A percentile compares a stretch with the other conserved stretches of the same genome.
These are phyloP conservation scores for Tubosaeta sp. DNA, from an alignment of 768 basidiomycete species.

Conservation along the genomic window DNA sequence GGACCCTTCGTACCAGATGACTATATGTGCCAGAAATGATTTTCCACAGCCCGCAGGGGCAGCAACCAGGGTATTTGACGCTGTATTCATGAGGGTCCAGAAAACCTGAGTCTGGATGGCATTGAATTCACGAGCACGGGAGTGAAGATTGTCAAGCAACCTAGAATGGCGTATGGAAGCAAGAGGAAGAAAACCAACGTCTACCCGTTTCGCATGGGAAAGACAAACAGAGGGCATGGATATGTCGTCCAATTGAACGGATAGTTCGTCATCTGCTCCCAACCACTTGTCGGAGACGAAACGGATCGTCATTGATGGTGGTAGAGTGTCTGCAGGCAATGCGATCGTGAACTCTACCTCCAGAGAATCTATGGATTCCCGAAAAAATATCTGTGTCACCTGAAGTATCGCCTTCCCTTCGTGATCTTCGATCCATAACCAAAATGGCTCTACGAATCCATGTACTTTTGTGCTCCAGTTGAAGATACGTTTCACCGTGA, in stretches of 20 bases:
- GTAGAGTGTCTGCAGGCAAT: constrained; percentile 52
- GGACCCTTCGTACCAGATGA: constrained; percentile 60
- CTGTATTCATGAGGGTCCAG: constrained; percentile 74
- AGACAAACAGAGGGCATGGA: constrained; percentile 66
- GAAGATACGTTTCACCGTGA: constrained; percentile 64
- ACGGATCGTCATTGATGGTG: constrained; percentile 67
- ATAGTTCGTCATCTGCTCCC: constrained; percentile 76
- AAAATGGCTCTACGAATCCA: constrained; percentile 79
- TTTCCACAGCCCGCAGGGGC: constrained; percentile 83
- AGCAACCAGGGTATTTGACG: constrained; percentile 64
- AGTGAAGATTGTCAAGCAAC: constrained; percentile 44
- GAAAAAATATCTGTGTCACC: constrained; percentile 66
- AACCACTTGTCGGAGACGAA: constrained; percentile 91
- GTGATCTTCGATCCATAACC: constrained; percentile 92
- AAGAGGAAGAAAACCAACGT: constrained; percentile 70
- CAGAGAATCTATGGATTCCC: constrained; percentile 54
- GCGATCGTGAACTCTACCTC: constrained; percentile 79
- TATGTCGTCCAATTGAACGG: constrained; percentile 60
- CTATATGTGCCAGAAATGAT: constrained; percentile 62
- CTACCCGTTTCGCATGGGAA: constrained; percentile 58
- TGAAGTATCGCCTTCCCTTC: constrained; percentile 81
- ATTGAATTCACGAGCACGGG: constrained; percentile 59
- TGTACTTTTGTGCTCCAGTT: constrained; percentile 78
- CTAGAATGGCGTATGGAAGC: constrained; percentile 43
- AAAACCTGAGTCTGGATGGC: constrained; percentile 86